Base-by-base conservation (phyloP, 2,329 filamentous ascomycete species). In the Aureobasidium sp. region DNA sequence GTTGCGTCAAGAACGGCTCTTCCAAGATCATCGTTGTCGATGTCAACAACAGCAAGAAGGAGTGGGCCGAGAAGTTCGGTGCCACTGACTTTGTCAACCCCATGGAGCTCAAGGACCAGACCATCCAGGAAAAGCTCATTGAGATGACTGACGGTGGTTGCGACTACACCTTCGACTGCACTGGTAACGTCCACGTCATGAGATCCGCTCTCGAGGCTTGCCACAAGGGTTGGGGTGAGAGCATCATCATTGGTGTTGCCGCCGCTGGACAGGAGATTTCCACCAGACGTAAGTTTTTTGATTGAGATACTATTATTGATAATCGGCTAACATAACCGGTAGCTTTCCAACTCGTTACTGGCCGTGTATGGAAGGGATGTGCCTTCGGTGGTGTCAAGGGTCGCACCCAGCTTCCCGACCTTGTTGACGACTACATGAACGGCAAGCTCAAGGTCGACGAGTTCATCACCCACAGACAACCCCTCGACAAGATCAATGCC, bases 91-190 rank as follows among this genome's bases (percentile, higher is more conserved):
- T 99, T 72, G 89, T 99, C 70, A 97, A 99, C 82, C 94, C 94
- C 48, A 87, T 93, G 76, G 70, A 72, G 58, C 70, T 81, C 61
- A 77, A 78, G 67, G 72, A 75, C 53, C 88, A 93, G 82, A 90
- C 84, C 64, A 89, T 97, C 69, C 90, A 95, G 71, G 91, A 96
- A 72, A 88, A 93, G 80, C 84, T 99, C 67, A 86, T 97, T 68
- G 93, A 97, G 78, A 91, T 97, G 88, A 99, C 94, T 1, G 94
- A 97, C 71, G 94, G 94, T 67, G 94, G 94, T 57, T 96, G 91
- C 75, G 94, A 99, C 81, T 97, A 97, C 82, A 99, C 94, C 55
- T 99, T 99, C 74, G 94, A 99, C 81, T 97, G 94, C 83, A 99
- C 94, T 7, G 94, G 94, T 64, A 97, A 97, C 72, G 92, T 97